Base-by-base conservation (phyloP, 805 yeast genomes). In the Candida sanyiensis region DNA sequence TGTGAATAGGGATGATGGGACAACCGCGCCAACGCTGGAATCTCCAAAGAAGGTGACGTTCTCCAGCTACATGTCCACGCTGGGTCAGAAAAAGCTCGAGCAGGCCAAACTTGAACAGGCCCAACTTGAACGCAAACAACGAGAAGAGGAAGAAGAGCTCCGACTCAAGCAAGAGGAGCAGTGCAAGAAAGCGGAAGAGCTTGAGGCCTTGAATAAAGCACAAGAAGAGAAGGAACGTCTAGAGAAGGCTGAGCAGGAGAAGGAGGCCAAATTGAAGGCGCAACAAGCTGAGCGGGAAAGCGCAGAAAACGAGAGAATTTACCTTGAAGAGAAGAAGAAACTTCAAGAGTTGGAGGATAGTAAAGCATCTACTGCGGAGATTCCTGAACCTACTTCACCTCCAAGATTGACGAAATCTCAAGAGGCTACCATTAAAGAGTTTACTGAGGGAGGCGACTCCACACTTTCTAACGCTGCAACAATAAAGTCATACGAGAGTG, bases 41-140 rank as follows among this genome's bases (percentile, higher is more conserved):
- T 19, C 23, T 11, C 33, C 33, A 11, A 31, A 31, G 25, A 31
- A 31, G 15, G 34, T 29, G 15, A 29, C 17, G 33, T 29, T 29
- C 19, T 29, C 33, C n/a, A 25, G 16, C 23, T 33, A 18, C 30
- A 33, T 33, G 28, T 33, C 37, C n/a, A 32, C 20, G 10, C 22
- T 32, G 6, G 35, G 41, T 12, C 28, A 29, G 18, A 19, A 26
- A 19, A 41, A 45, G 36, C 28, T 43, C n/a, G 44, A 40, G 23
- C 39, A 34, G 19, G 39, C 28, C 12, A 16, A 25, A 13, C 24
- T 47, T 24, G 49, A 43, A 32, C 24, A 19, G 8, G 37, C 31
- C 9, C 46, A 44, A 7, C 20, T 44, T 31, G 48, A 47, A 36
- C 38, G 38, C 21, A 43, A 46, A 9, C 39, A 45, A 12, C 28